Evolutionary conservation across 2,329 filamentous ascomycete species (phyloP), one percentile per base, ranked within the genome.

Genomic region (Colletotrichum sp.): DNA sequence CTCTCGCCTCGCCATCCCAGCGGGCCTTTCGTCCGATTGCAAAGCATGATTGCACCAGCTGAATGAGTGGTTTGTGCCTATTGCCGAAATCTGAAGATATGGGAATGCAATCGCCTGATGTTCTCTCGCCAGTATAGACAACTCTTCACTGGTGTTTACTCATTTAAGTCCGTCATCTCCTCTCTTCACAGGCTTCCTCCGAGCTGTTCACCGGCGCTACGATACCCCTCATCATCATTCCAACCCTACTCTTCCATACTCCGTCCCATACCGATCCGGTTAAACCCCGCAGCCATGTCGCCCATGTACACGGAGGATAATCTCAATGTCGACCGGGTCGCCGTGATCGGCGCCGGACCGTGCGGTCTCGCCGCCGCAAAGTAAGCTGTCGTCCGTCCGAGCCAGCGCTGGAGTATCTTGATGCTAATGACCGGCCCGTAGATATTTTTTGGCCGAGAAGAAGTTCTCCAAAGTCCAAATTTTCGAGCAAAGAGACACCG

Each of bases 271-370:
- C 28, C n/a, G 28, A 13, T 6, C 39, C 65, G 25, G 43, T 27
- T 22, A 13, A 27, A 18, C 58, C 34, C 61, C 55, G 34, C 70
- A 64, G 60, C 43, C 27, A 79, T 79, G 78, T 78, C 79, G 27
- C 77, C 79, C 22, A 71, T 77, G 16, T 70, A 71, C 43, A 52
- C 64, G 32, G 71, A 77, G 13, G 70, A 77, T 12, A 75, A 66
- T 39, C 48, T 83, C 56, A 77, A 81, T 36, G 78, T 91, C 28
- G 85, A 86, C 70, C 87, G 84, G 16, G 87, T 95, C 77, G 93
- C 92, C 75, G 89, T 96, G 58, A 91, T 96, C 75, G 94, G 94
- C n/a, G 94, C 92, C 15, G 94, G 94, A 1, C 93, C 94, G 1
- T 90, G 90, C 76, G 94, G 94, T 9, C 85, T 95, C 5, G 90